A percentile compares a stretch with the other conserved stretches of the same genome.
These are phyloP conservation scores for Neofusicoccum cordaticola DNA, from an alignment of 2,329 filamentous ascomycete genomes.

Conservation along the genomic window DNA sequence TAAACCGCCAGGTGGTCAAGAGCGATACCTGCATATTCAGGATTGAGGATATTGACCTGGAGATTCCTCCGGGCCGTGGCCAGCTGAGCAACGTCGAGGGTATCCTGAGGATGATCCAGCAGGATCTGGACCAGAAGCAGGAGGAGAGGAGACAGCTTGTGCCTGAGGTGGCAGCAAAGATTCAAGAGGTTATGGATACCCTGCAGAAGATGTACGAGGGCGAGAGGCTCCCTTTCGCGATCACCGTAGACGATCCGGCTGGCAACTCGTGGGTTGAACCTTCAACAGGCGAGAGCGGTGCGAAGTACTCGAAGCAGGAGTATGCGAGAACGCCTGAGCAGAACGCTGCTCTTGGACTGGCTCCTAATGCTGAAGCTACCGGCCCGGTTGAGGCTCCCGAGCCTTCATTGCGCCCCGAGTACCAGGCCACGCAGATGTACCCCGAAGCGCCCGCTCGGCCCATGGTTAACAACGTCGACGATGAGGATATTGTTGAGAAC, in stretches of 20 bases:
- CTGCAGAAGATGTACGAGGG: constrained; percentile 75
- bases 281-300: constrained; percentile 68
- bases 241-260: constrained; percentile 84
- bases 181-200: constrained; percentile 72
- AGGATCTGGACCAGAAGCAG: constrained; percentile 79
- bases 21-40: constrained; percentile 82
- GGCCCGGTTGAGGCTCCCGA: constrained; percentile 51
- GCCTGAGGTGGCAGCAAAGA: constrained; percentile 75
- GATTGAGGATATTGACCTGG: constrained; percentile 87
- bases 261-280: constrained; percentile 98
- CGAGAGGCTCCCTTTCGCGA: constrained; percentile 78
- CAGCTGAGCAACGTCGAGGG: constrained; percentile 94
- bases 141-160: constrained; percentile 73
- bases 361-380: constrained; percentile 40
- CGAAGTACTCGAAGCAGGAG: constrained; percentile 85
- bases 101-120: constrained; percentile 71
- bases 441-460: constrained; percentile 38
- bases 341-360: constrained; percentile 80
- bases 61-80: constrained; percentile 86
- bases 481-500: constrained; percentile 85
- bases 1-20: constrained; percentile 86
- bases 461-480: constrained; percentile 47
- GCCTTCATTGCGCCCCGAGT: constrained; percentile 55
- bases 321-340: constrained; percentile 81
- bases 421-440: constrained; percentile 46